Evolutionary conservation across 2,329 filamentous ascomycete genomes (phyloP), one percentile per base, ranked within the genome.

Genomic region (Emydomyces testavorans): DNA sequence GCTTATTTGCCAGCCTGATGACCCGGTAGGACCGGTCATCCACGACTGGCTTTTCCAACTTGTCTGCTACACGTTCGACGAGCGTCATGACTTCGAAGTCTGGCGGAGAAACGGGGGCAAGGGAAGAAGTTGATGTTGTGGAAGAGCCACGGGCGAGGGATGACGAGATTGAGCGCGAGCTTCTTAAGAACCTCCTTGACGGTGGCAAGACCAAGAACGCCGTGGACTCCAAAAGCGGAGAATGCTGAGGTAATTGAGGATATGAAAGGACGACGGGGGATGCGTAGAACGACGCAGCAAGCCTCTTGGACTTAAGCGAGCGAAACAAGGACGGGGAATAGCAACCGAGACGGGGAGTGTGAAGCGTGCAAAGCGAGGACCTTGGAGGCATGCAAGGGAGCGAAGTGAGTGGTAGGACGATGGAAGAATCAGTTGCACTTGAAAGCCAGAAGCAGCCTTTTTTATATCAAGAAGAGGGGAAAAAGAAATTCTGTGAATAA

Each of bases 11-110:
- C 46, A 98, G 74, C 46, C 80, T 78, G 57, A 96, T 82, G 53
- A 98, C 87, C 50, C 90, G 78, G 64, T 98, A 98, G 26, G 79
- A 77, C 46, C 90, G 79, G 64, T 94, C 81, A 66, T 96, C 90
- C 47, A 93, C 75, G 55, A 82, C 80, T 4, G 88, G 86, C 60
- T 85, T 88, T 70, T 94, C 85, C 47, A 94, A 71, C 39, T 74
- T 67, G 60, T 93, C 83, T 28, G 85, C 80, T 55, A 86, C 62
- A 51, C 65, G 64, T 57, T 69, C 59, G 51, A 68, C 61, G 43
- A 57, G 55, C 49, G 58, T 56, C 64, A 65, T 65, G 46, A 38
- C 39, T 48, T 48, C 46, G n/a, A 48, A 16, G 21, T 48, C 38
- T 21, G 21, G 15, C 37, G 43, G 21, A 29, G 46, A 21, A 18